Percentiles rank a stretch among this genome's conserved stretches.
These are phyloP conservation scores for Ogataea chonburiensis DNA, from an alignment of 805 yeast species.

Conservation along the genomic window DNA sequence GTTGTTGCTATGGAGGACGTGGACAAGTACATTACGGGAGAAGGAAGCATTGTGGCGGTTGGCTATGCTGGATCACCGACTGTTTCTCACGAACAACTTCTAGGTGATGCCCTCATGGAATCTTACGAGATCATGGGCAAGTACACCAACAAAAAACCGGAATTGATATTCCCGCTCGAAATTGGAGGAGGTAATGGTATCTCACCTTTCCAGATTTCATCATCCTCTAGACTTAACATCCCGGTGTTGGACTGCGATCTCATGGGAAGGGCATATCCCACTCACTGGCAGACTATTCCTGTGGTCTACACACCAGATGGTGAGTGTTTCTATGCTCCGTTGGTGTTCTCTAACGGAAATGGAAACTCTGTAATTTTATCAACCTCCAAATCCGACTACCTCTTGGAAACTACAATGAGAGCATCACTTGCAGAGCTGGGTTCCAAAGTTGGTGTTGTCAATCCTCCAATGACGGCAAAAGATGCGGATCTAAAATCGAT, in stretches of 20 bases:
- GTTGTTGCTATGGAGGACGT: constrained; percentile 38
- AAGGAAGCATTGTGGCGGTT: constrained; percentile 35
- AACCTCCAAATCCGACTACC: constrained; percentile 32
- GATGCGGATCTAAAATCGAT: constrained; percentile 22
- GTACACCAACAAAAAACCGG: constrained; percentile 30
- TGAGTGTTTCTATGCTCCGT: constrained; percentile 21
- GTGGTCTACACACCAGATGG: constrained; percentile 28
- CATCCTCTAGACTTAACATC: constrained; percentile 23
- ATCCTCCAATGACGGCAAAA: constrained; percentile 27
- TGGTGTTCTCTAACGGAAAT: constrained; percentile 38
- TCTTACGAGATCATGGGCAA: constrained; percentile 33
- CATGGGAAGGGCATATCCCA: constrained; percentile 52
- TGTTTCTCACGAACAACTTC: constrained; percentile 43
- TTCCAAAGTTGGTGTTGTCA: constrained; percentile 37
- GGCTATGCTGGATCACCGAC: constrained; percentile 49
- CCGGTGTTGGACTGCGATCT: constrained; percentile 41
- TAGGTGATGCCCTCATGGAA: constrained; percentile 38
- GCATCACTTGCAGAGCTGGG: constrained; percentile 45
- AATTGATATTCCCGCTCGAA: constrained; percentile 39
- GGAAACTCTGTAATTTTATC: constrained; percentile 39
- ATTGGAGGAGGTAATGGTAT: constrained; percentile 47
- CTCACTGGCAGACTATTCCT: constrained; percentile 41
- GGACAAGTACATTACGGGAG: constrained; percentile 24
- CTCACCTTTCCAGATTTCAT: constrained; percentile 28
- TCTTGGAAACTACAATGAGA: constrained; percentile 40